These are phyloP conservation scores for Xylaria scruposa DNA, from an alignment of 495 filamentous ascomycete species.

Conservation along the genomic window DNA sequence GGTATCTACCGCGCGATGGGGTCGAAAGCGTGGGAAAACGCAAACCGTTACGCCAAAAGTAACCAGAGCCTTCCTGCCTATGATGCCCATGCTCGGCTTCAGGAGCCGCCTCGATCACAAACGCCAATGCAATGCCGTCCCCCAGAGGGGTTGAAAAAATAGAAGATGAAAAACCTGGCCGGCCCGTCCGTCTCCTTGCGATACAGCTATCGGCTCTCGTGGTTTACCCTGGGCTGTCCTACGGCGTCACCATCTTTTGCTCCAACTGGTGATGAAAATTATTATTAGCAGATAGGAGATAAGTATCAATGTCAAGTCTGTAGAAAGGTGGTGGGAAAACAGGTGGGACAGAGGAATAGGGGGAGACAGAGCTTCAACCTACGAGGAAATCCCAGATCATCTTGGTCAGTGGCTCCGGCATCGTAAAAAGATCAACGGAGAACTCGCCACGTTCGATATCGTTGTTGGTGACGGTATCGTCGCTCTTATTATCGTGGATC, in stretches of 20 bases:
- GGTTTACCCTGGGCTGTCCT: not conserved
- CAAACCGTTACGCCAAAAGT: constrained; percentile 41
- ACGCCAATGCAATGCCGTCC: constrained; percentile 42
- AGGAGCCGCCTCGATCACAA: constrained; percentile 27
- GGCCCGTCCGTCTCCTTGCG: not conserved
- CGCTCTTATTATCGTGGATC: constrained; percentile 94
- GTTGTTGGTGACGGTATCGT: constrained; percentile 94
- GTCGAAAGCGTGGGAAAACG: constrained; percentile 34
- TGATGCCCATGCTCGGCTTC: constrained; percentile 27
- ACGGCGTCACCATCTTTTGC: constrained; percentile 25
- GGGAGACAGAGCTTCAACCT: constrained; percentile 26
- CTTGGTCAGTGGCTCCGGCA: constrained; percentile 81
- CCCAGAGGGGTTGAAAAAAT: not conserved
- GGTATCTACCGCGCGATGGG: constrained; percentile 38
- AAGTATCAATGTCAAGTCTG: not conserved
- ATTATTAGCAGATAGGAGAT: not conserved
- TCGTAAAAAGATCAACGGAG: constrained; percentile 95
- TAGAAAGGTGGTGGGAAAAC: not conserved
- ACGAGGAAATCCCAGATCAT: constrained; percentile 90
- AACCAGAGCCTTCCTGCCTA: constrained; percentile 32
- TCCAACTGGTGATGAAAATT: constrained; percentile 15
- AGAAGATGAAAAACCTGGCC: not conserved
- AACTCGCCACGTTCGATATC: constrained; percentile 98
- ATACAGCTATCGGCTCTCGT: not conserved
- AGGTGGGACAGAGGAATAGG: not conserved